A percentile compares a stretch with the other conserved stretches of the same genome.
Evolutionary conservation across 2,329 filamentous ascomycete species (phyloP).

Genomic region (Moelleriella libera): DNA sequence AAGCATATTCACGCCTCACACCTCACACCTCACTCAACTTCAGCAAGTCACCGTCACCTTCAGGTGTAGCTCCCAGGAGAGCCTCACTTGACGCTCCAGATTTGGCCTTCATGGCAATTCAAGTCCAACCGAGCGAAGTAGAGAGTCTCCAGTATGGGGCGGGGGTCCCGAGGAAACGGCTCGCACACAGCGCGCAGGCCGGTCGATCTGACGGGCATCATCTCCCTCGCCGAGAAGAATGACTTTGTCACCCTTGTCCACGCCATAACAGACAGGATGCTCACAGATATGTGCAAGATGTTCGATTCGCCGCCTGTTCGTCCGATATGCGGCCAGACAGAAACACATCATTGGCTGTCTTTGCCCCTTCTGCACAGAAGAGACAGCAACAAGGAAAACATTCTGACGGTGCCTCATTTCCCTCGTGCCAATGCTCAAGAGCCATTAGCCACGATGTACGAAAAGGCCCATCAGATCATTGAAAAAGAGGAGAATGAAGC

Average conservation of each 20-base stretch:
- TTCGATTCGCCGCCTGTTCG: slow-evolving; percentile 33
- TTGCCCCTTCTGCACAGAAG: slow-evolving; percentile 14
- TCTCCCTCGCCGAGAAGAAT: slow-evolving; percentile 32
- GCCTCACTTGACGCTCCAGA: not conserved
- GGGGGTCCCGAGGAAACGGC: slow-evolving; percentile 19
- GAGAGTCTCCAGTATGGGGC: slow-evolving; percentile 18
- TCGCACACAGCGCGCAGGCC: slow-evolving; percentile 24
- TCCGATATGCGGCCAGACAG: slow-evolving; percentile 15
- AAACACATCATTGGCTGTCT: slow-evolving; percentile 20
- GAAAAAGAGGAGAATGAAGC: slow-evolving; percentile 18
- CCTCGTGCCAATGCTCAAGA: slow-evolving; percentile 1
- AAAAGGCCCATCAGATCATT: slow-evolving; percentile 13
- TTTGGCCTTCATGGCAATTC: not conserved
- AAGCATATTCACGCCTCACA: not conserved
- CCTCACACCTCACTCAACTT: not conserved
- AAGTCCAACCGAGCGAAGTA: not conserved
- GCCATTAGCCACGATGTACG: slow-evolving; percentile 8
- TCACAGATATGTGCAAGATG: slow-evolving; percentile 32
- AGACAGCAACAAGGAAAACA: slow-evolving; percentile 10
- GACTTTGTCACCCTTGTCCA: slow-evolving; percentile 37
- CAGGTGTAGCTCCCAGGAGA: too few species aligned
- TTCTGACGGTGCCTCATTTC: slow-evolving; percentile 1
- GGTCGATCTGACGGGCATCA: slow-evolving; percentile 34
- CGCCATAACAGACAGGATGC: slow-evolving; percentile 40
- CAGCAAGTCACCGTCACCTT: too few species aligned